Base-by-base conservation (phyloP, 2,329 filamentous ascomycete genomes). In the Colletotrichum tabaci region DNA sequence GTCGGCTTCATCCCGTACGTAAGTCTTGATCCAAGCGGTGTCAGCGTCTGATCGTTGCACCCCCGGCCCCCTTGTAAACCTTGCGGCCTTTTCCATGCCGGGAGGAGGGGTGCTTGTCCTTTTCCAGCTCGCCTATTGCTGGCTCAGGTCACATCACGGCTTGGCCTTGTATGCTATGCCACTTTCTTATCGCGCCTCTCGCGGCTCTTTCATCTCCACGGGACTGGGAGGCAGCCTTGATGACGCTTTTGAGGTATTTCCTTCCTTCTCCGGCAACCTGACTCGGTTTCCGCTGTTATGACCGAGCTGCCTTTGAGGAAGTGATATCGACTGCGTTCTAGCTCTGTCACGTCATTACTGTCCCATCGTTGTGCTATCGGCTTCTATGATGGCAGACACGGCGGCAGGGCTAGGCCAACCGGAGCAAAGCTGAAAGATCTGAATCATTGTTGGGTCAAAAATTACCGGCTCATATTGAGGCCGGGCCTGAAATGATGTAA, bases 11-110 rank as follows among this genome's bases (percentile, higher is more conserved):
- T 30, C 35, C 53, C 46, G 30, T 9, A 35, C 30, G 2, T 23
- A 35, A 26, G 47, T 44, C 23, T 61, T 52, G 38, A 12, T 38
- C 21, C 55, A 46, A n/a, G 42, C 21, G 8, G 8, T 42, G 10
- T 26, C 55, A 53, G 30, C 50, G 16, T 53, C 23, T 35, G 15
- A 9, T 35, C 8, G 30, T 35, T 35, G 30, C 30, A 10, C 30
- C 50, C 1, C 9, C 26, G 49, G 23, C 18, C 49, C 23, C 23
- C 23, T 16, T 13, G 49, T 7, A 52, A 26, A 12, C 38, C 26
- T 12, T 40, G 49, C 63, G 62, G 62, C 16, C 55, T 66, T 44
- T 66, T 55, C 42, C 26, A 44, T 47, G 18, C n/a, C 63, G 55
- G 21, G 50, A 7, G 15, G 4, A 47, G 58, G 13, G 16, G 58